phyloP scores from a whole-genome alignment of 352 stramenopile species.

The Globisporangium abappressorium region DNA sequence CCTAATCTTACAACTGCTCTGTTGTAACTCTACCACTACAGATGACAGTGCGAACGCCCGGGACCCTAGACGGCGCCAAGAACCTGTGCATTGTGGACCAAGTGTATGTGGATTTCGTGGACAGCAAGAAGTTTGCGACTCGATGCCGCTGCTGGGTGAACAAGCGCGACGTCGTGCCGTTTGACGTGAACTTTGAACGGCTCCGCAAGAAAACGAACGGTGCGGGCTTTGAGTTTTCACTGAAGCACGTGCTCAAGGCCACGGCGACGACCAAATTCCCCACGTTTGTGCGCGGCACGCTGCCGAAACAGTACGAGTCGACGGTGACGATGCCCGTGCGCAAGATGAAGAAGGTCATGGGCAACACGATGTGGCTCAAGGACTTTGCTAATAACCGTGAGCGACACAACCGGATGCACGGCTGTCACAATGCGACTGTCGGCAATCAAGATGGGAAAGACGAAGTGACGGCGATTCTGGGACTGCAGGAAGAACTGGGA shows the following conservation, averaged over 20 bases:
- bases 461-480: constrained; percentile 5
- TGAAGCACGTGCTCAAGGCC: constrained; percentile 35
- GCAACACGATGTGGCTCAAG: constrained; percentile 40
- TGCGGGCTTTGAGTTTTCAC: constrained; percentile 40
- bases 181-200: constrained; percentile 35
- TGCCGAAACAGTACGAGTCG: constrained; percentile 33
- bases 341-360: constrained; percentile 36
- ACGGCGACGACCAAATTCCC: constrained; percentile 49
- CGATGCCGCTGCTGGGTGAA: constrained; percentile 56
- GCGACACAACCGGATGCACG: constrained; percentile 34
- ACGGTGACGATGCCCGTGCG: constrained; percentile 31
- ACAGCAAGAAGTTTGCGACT: constrained; percentile 38
- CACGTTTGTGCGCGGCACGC: constrained; percentile 41
- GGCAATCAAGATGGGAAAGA: not conserved
- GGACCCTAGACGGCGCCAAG: constrained; percentile 31
- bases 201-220: constrained; percentile 31
- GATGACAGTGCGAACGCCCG: constrained; percentile 63
- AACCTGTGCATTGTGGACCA: constrained; percentile 39
- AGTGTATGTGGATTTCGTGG: constrained; percentile 60
- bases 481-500: constrained; percentile 4
- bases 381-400: constrained; percentile 41
- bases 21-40: constrained; percentile 17
- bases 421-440: constrained; percentile 11
- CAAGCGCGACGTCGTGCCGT: constrained; percentile 33
- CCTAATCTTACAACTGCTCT: not conserved